These are phyloP conservation scores for Tilletia indica DNA, from an alignment of 1,284 basidiomycete species.

Conservation along the genomic window DNA sequence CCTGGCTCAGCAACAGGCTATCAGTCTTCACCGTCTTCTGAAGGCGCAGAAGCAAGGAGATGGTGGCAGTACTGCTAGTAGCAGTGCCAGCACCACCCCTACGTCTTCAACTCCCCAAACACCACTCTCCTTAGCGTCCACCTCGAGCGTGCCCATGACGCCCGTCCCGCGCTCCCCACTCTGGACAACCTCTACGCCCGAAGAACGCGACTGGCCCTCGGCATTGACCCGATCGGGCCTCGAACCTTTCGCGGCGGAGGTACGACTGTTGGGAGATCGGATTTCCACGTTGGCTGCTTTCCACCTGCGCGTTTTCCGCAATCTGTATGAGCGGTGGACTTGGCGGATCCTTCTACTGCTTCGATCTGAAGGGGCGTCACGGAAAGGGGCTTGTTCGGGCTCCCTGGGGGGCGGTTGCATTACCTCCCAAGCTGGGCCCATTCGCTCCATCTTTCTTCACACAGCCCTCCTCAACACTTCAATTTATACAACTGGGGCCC, in stretches of 20 bases:
- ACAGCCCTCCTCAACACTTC: too few relatives aligned
- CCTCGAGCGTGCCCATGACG: not conserved
- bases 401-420: not conserved
- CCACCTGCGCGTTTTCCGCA: constrained; percentile 41
- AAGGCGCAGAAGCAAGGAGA: constrained; percentile 20
- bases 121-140: constrained; percentile 5
- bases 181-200: constrained; percentile 15
- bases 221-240: constrained; percentile 26
- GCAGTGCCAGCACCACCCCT: not conserved
- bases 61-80: not conserved
- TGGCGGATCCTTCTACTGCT: not conserved
- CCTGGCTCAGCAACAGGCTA: not conserved
- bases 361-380: not conserved
- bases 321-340: constrained; percentile 32
- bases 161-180: constrained; percentile 12
- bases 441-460: too few relatives aligned
- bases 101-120: not conserved
- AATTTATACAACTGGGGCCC: too few relatives aligned
- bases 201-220: constrained; percentile 23
- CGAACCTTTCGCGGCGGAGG: constrained; percentile 40
- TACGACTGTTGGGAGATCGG: constrained; percentile 38
- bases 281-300: constrained; percentile 43
- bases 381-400: not conserved
- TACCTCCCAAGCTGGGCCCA: too few relatives aligned
- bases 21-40: not conserved